phyloP scores from a whole-genome alignment of 2,329 filamentous ascomycete genomes.

The Nothophoma quercina region DNA sequence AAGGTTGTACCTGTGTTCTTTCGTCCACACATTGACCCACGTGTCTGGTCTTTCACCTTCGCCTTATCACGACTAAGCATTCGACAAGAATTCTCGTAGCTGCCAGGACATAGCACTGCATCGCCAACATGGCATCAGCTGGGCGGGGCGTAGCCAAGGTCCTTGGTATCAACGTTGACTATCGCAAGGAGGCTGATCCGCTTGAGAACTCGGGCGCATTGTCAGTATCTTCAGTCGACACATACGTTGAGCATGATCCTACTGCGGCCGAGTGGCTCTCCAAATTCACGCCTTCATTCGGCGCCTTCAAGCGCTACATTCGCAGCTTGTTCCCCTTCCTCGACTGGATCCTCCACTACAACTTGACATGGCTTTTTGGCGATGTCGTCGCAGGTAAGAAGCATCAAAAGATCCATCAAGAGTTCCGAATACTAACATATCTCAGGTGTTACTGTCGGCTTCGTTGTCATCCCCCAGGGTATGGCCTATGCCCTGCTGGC shows the following conservation, averaged over 20 bases:
- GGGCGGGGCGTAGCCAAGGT: conserved; percentile 78
- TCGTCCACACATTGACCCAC: not conserved
- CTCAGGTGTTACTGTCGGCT: conserved; percentile 74
- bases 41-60: not conserved
- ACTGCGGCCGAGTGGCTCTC: conserved; percentile 75
- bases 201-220: conserved; percentile 73
- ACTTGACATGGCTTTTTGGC: conserved; percentile 84
- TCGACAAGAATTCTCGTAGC: conserved; percentile 22
- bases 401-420: too few relatives aligned
- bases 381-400: conserved; percentile 83
- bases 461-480: conserved; percentile 85
- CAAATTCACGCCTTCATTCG: conserved; percentile 66
- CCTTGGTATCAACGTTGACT: conserved; percentile 82
- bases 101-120: conserved; percentile 46
- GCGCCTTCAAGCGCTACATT: conserved; percentile 67
- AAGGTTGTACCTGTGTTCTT: not conserved
- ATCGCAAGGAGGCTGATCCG: conserved; percentile 66
- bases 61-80: conserved; percentile 13
- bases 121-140: conserved; percentile 59
- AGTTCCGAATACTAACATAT: not conserved
- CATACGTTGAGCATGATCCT: conserved; percentile 79
- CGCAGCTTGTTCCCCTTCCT: conserved; percentile 83
- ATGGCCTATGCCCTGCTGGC: conserved; percentile 95
- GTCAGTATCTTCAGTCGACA: conserved; percentile 73
- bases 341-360: conserved; percentile 90